Evolutionary conservation across 306 rosid species (phyloP).

Genomic region (Medicago lupulina): DNA sequence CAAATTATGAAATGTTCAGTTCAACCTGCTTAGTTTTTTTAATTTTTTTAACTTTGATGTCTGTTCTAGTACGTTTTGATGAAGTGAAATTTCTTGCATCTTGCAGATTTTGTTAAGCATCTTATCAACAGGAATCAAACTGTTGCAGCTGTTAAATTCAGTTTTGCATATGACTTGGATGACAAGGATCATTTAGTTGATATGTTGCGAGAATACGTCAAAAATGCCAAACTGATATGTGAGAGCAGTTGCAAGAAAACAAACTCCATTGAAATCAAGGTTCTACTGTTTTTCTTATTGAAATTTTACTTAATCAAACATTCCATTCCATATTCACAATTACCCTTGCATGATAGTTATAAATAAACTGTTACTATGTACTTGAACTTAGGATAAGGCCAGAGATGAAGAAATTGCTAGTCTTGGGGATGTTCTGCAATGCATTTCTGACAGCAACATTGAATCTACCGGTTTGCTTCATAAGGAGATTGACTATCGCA

Average conservation of each 20-base stretch:
- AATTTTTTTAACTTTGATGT: neutral
- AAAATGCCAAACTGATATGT: constrained; percentile 29
- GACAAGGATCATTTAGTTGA: neutral
- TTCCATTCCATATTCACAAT: neutral
- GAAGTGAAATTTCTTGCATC: constrained; percentile 2
- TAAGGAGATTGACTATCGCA: neutral
- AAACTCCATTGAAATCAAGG: constrained; percentile 44
- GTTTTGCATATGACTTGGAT: neutral
- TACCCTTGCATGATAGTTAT: too few species aligned
- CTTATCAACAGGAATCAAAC: neutral
- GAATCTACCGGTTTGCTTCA: too few species aligned
- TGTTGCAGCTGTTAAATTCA: neutral
- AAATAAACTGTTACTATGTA: too few species aligned
- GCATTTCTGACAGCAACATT: too few species aligned
- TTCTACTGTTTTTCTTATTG: constrained; percentile 26
- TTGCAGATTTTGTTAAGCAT: constrained; percentile 16
- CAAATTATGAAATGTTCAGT: neutral
- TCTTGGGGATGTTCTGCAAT: too few species aligned
- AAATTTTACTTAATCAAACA: neutral
- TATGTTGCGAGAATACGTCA: neutral
- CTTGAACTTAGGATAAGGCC: too few species aligned
- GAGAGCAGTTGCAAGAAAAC: constrained; percentile 15
- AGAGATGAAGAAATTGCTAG: too few species aligned
- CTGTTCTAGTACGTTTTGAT: neutral
- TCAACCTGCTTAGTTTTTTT: neutral